These are phyloP conservation scores for Aspergillus unguis DNA, from an alignment of 2,329 filamentous ascomycete species.

Conservation along the genomic window DNA sequence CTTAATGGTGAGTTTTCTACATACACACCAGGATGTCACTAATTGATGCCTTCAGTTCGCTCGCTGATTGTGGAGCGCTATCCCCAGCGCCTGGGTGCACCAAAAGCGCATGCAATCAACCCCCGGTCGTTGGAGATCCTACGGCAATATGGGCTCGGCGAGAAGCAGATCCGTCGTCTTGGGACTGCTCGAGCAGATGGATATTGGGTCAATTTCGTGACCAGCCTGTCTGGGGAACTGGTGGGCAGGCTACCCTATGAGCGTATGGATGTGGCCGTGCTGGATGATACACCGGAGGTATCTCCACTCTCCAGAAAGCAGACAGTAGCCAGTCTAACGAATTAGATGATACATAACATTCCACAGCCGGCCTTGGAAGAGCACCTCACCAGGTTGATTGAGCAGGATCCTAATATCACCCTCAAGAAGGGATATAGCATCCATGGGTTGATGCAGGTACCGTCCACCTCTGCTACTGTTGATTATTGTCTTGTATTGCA, in stretches of 20 bases:
- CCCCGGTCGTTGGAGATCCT: background rate
- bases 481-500: too few relatives aligned
- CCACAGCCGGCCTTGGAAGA: background rate
- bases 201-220: background rate
- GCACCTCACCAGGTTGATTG: background rate
- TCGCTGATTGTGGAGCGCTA: too few relatives aligned
- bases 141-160: background rate
- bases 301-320: too few relatives aligned
- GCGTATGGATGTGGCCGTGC: background rate
- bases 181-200: background rate
- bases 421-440: background rate
- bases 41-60: too few relatives aligned
- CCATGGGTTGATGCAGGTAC: too few relatives aligned
- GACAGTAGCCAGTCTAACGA: too few relatives aligned
- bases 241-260: background rate
- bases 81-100: background rate
- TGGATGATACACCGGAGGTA: background rate
- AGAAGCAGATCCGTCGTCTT: background rate
- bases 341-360: background rate
- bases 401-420: background rate
- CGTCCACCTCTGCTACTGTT: too few relatives aligned
- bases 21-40: too few relatives aligned
- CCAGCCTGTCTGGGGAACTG: background rate
- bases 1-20: too few relatives aligned
- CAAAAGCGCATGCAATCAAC: background rate